Percentiles rank a stretch among this genome's conserved stretches.
Conservation (phyloP, 768 basidiomycete genomes). For the Phaeotremella skinneri region DNA sequence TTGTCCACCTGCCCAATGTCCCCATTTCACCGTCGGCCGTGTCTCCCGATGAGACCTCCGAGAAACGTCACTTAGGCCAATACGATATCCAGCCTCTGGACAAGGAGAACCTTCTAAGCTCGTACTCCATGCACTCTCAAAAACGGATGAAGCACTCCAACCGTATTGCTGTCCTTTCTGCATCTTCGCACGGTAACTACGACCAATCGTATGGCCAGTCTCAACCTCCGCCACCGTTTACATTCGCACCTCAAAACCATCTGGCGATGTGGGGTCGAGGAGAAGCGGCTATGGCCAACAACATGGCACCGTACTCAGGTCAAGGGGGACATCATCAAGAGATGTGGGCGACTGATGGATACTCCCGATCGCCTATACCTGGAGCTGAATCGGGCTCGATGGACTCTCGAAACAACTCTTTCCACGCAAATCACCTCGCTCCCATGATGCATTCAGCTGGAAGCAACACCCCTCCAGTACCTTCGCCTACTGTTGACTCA, state of each 20-base stretch:
- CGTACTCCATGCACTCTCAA: constrained; percentile 16
- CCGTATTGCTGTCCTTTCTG: constrained; percentile 29
- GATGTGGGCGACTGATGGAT: neutral
- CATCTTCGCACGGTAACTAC: constrained; percentile 23
- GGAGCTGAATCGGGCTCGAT: neutral
- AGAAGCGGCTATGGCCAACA: neutral
- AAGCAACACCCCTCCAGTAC: constrained; percentile 5
- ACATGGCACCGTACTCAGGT: neutral
- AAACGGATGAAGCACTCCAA: constrained; percentile 32
- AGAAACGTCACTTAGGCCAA: constrained; percentile 30
- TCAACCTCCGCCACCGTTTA: constrained; percentile 21
- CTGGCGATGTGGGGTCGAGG: neutral
- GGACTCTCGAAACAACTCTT: neutral
- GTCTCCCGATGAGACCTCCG: constrained; percentile 21
- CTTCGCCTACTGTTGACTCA: constrained; percentile 29
- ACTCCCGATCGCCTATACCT: neutral
- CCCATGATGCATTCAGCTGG: constrained; percentile 11
- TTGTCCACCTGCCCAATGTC: constrained; percentile 34
- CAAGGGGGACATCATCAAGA: constrained; percentile 1
- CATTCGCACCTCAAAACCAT: constrained; percentile 11
- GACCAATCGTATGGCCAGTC: constrained; percentile 18
- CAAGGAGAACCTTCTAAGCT: constrained; percentile 31
- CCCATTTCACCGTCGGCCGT: constrained; percentile 31
- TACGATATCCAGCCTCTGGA: constrained; percentile 5
- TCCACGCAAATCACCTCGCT: neutral